Evolutionary conservation across 495 filamentous ascomycete species (phyloP).

Genomic region (Lentithecium fluviatile): DNA sequence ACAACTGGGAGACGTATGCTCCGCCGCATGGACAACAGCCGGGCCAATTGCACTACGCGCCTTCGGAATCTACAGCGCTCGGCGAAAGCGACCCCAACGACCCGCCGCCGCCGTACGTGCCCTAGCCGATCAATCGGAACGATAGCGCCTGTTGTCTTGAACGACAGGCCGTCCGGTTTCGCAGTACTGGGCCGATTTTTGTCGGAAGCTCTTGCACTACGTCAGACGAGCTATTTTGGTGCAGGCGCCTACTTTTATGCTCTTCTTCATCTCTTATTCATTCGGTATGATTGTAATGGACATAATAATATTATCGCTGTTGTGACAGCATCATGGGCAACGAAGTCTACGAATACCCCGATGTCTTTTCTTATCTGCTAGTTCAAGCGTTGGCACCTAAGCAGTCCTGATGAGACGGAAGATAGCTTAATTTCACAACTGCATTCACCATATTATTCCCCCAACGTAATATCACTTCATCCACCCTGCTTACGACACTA

Average conservation of each 20-base stretch:
- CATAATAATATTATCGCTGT: neutral
- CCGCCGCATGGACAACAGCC: neutral
- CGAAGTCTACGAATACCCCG: too few relatives aligned
- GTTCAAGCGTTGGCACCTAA: neutral
- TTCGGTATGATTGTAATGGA: neutral
- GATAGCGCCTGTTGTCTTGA: too few relatives aligned
- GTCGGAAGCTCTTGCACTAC: neutral
- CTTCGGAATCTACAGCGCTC: neutral
- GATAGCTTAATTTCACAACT: neutral
- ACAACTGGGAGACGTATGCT: constrained; percentile 24
- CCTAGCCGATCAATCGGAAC: too few relatives aligned
- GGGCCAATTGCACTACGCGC: constrained; percentile 2
- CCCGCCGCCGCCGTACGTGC: constrained; percentile 28
- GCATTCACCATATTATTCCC: neutral
- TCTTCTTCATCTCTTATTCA: neutral
- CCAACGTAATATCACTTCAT: neutral
- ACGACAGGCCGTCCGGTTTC: too few relatives aligned
- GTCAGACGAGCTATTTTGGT: neutral
- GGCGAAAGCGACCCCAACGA: constrained; percentile 17
- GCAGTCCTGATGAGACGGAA: neutral
- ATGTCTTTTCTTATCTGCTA: too few relatives aligned
- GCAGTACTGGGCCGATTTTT: too few relatives aligned
- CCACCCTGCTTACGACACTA: too few relatives aligned
- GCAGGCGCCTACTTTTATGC: neutral
- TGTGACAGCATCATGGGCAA: too few relatives aligned